Evolutionary conservation across 305 asterid genomes (phyloP).

Genomic region (Andrographis paniculata): DNA sequence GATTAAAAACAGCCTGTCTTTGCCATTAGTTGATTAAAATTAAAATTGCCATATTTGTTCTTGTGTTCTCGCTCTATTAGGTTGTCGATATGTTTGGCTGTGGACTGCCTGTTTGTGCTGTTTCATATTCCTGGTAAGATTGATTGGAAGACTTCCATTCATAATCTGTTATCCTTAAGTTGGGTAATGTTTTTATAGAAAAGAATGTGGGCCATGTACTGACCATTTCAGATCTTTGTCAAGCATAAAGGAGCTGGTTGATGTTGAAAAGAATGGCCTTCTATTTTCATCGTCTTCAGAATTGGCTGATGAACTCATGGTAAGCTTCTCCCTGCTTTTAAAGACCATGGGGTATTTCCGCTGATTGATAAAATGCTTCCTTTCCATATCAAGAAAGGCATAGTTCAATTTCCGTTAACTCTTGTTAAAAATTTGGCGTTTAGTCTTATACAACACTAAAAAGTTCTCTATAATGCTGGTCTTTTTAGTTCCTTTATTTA

Average conservation of each 20-base stretch:
- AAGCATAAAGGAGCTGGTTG: constrained; percentile 87
- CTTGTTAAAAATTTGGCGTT: no score
- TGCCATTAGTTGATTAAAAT: no score
- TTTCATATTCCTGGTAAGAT: constrained; percentile 93
- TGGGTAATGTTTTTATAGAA: no score
- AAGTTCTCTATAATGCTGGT: no score
- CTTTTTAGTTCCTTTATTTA: no score
- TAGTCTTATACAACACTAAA: no score
- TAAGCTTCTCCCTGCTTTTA: no score
- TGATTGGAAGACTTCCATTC: constrained; percentile 3
- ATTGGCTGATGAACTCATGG: constrained; percentile 90
- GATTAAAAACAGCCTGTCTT: no score
- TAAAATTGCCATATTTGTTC: constrained; percentile 8
- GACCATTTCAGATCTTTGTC: constrained; percentile 21
- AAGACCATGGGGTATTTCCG: no score
- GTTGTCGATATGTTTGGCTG: constrained; percentile 99
- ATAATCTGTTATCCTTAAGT: constrained; percentile 6
- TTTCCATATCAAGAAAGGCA: not conserved
- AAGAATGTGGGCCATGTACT: constrained; percentile 6
- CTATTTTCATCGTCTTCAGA: constrained; percentile 90
- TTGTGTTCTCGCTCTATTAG: constrained; percentile 28
- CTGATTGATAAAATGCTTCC: not conserved
- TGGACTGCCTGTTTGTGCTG: constrained; percentile 95
- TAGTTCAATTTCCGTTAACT: constrained; percentile 3
- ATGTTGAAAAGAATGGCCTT: constrained; percentile 77